Conservation (phyloP, 2,329 filamentous ascomycete species). For the Colletotrichum aenigma region DNA sequence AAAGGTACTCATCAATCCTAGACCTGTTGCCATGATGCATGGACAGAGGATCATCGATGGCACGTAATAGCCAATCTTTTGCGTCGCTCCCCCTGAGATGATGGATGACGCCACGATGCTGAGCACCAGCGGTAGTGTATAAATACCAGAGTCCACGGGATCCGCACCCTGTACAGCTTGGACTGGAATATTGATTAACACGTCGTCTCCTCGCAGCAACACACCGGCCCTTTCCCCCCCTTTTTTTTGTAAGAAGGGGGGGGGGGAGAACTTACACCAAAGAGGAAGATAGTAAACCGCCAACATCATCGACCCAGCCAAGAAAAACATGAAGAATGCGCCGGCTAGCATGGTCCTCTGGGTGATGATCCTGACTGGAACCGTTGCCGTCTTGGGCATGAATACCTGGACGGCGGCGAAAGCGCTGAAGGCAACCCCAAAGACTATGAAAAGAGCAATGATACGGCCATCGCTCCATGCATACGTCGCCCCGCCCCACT, state of each 20-base stretch:
- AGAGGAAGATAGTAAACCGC: slow-evolving; percentile 58
- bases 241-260: not conserved
- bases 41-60: slow-evolving; percentile 59
- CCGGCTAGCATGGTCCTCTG: slow-evolving; percentile 59
- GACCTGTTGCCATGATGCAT: slow-evolving; percentile 53
- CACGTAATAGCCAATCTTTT: slow-evolving; percentile 63
- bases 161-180: slow-evolving; percentile 59
- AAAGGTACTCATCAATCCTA: slow-evolving; percentile 64
- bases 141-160: slow-evolving; percentile 59
- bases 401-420: slow-evolving; percentile 58
- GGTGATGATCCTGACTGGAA: slow-evolving; percentile 58
- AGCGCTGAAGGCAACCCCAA: slow-evolving; percentile 46
- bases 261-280: slow-evolving; percentile 52
- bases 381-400: slow-evolving; percentile 59
- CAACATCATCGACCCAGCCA: slow-evolving; percentile 57
- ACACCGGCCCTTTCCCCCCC: not conserved
- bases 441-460: slow-evolving; percentile 57
- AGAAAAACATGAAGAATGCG: slow-evolving; percentile 49
- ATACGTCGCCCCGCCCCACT: slow-evolving; percentile 65
- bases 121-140: slow-evolving; percentile 61
- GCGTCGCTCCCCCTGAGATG: slow-evolving; percentile 50
- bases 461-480: slow-evolving; percentile 57
- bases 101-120: slow-evolving; percentile 58
- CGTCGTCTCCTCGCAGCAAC: not conserved
- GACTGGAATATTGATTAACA: slow-evolving; percentile 37